phyloP scores from a whole-genome alignment of 164 flowering plant species.

The Liquidambar formosana region DNA sequence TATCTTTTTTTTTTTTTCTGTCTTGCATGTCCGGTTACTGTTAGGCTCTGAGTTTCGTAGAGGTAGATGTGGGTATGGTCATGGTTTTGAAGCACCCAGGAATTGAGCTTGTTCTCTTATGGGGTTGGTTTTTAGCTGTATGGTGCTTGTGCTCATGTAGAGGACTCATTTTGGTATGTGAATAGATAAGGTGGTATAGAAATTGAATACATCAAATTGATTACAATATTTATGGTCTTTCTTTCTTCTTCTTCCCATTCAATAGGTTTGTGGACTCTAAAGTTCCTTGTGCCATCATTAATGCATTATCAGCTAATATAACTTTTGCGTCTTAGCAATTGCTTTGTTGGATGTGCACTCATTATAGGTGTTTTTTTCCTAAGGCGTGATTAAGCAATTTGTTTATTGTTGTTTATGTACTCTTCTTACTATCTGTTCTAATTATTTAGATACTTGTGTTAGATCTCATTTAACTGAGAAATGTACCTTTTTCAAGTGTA shows the following conservation, averaged over 20 bases:
- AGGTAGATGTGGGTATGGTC: slow-evolving; percentile 41
- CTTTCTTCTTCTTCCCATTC: neutral
- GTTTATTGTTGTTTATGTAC: neutral
- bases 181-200: slow-evolving; percentile 65
- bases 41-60: slow-evolving; percentile 22
- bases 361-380: neutral
- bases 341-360: neutral
- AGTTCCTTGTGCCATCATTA: no score
- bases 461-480: no score
- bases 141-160: slow-evolving; percentile 55
- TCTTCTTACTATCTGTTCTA: neutral
- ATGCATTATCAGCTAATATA: neutral
- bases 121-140: slow-evolving; percentile 40
- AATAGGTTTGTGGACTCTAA: neutral
- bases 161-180: slow-evolving; percentile 48
- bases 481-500: no score
- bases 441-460: neutral
- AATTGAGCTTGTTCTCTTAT: slow-evolving; percentile 31
- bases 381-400: neutral
- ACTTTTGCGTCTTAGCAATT: neutral
- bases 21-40: slow-evolving; percentile 25
- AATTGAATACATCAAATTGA: slow-evolving; percentile 40
- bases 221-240: slow-evolving; percentile 8
- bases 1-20: slow-evolving; percentile 15
- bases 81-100: slow-evolving; percentile 24